These are phyloP conservation scores for Salix suchowensis DNA, from an alignment of 345 rosid species.

Conservation along the genomic window DNA sequence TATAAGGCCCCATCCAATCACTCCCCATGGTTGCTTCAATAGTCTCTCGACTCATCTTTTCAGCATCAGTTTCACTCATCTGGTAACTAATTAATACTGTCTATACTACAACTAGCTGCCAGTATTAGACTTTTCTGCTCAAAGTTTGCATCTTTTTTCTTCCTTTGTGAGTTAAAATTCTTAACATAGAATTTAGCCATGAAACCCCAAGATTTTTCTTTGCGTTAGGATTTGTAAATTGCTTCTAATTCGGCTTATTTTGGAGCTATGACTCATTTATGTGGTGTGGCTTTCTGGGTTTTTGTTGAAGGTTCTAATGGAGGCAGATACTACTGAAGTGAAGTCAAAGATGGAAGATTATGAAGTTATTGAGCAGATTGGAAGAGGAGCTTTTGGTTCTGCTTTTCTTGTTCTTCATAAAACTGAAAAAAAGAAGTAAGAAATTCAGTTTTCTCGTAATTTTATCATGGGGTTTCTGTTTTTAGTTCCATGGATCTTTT, in stretches of 20 bases:
- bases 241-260: background rate
- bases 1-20: conserved; percentile 11
- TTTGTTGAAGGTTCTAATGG: conserved; percentile 41
- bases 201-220: background rate
- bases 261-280: conserved; percentile 3
- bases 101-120: background rate
- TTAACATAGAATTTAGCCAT: background rate
- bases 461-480: background rate
- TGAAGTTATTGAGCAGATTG: conserved; percentile 80
- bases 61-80: background rate
- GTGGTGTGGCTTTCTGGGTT: conserved; percentile 5
- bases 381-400: conserved; percentile 75
- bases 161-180: background rate
- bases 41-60: conserved; percentile 11
- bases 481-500: conserved; percentile 9
- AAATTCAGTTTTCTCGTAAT: background rate
- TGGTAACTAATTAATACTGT: background rate
- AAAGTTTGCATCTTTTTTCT: background rate
- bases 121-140: background rate
- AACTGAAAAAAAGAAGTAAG: conserved; percentile 64
- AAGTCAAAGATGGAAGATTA: conserved; percentile 74
- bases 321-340: conserved; percentile 37
- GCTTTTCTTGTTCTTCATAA: conserved; percentile 84
- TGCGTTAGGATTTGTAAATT: background rate
- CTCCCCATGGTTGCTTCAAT: conserved; percentile 4